Base-by-base conservation (phyloP, 768 basidiomycete species). In the Panellus pusillus region DNA sequence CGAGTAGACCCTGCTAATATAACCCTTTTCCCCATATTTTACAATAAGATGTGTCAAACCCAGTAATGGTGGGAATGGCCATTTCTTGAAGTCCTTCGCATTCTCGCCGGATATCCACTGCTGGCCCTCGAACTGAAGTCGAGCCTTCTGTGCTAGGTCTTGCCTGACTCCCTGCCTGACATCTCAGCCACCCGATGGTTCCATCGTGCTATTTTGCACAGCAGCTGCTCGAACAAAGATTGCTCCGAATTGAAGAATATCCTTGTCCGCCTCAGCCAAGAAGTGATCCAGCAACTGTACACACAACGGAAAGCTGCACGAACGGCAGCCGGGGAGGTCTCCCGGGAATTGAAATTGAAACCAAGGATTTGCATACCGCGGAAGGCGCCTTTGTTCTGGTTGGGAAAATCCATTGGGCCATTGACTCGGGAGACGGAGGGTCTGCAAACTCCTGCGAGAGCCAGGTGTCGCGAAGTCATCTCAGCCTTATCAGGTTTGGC, bases 401-500 rank as follows among this genome's bases (percentile, higher is more conserved):
- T 46, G 2, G n/a, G 17, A 19, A 52, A 35, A 63, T 55, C 55
- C 61, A 58, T 14, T 57, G 40, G 0, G 49, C 59, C 50, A 63
- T 55, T 3, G 24, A 18, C 0, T 35, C 44, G 0, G 41, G 36
- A 2, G 40, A 51, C 0, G 59, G 62, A 1, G 24, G 31, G 6
- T 24, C 17, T 9, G 50, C 61, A n/a, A 24, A 63, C 24, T 3
- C 48, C 47, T 1, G 47, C 38, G 1, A 62, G 48, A 1, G 44
- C 56, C 1, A 56, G 14, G 17, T 53, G 52, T 11, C 9, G 9
- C 9, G 13, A 11, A 17, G 40, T 40, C 6, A 40, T 3, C 12
- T 18, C 6, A 13, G 1, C 2, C 3, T 27, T 15, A 40, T 24
- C 44, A 76, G 90, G 91, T 96, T 95, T 61, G 93, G 93, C 24